A percentile compares a stretch with the other conserved stretches of the same genome.
Evolutionary conservation across 2,329 filamentous ascomycete genomes (phyloP).

Genomic region (Penicillium sp.): DNA sequence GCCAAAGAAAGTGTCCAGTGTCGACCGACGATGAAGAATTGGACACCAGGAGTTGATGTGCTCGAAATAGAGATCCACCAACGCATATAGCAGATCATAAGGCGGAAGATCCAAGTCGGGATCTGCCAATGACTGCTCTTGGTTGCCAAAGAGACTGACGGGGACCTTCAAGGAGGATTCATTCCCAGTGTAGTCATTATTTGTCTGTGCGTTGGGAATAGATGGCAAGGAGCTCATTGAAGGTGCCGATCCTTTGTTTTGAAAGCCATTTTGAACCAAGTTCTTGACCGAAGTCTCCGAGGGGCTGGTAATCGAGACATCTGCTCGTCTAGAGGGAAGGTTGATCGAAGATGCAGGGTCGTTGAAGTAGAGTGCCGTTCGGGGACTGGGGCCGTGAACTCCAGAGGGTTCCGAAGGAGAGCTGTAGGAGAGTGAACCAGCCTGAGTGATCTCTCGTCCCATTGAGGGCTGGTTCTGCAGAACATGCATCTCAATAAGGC

Average conservation of each 20-base stretch:
- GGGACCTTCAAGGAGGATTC: conserved; percentile 61
- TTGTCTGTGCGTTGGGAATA: conserved; percentile 25
- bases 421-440: conserved; percentile 37
- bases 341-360: conserved; percentile 58
- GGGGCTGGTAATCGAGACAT: conserved; percentile 47
- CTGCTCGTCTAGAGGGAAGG: conserved; percentile 50
- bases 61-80: conserved; percentile 78
- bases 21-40: conserved; percentile 82
- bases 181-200: conserved; percentile 50
- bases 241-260: conserved; percentile 29
- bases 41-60: conserved; percentile 85
- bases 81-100: conserved; percentile 71
- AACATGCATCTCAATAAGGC: conserved; percentile 65
- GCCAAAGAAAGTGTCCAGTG: conserved; percentile 80
- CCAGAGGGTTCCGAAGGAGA: conserved; percentile 58
- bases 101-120: conserved; percentile 72
- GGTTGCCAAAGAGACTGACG: conserved; percentile 56
- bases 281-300: conserved; percentile 39
- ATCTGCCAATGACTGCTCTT: conserved; percentile 50
- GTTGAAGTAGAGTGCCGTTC: conserved; percentile 64
- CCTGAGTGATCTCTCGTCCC: conserved; percentile 32
- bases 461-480: conserved; percentile 39
- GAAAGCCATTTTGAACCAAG: conserved; percentile 27
- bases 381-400: conserved; percentile 59
- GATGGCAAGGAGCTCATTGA: conserved; percentile 30